Evolutionary conservation across 148 eudicot species (phyloP).

Genomic region (Diospyros lotus): DNA sequence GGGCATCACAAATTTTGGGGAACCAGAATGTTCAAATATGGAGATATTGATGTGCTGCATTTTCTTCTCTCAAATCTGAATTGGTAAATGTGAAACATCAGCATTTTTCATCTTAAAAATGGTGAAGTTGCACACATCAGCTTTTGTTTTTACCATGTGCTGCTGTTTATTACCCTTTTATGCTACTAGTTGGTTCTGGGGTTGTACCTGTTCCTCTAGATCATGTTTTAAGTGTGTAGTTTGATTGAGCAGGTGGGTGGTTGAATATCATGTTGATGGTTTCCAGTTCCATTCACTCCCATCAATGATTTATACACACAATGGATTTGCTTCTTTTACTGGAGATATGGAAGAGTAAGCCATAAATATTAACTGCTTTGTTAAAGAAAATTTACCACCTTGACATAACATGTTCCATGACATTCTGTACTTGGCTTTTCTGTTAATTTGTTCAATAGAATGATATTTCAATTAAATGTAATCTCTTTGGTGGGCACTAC

Average conservation of each 20-base stretch:
- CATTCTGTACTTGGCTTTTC: neutral
- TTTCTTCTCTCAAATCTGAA: constrained; percentile 89
- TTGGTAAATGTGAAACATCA: constrained; percentile 51
- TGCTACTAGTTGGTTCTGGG: neutral
- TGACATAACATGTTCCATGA: neutral
- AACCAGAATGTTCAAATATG: constrained; percentile 98
- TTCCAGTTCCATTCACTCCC: constrained; percentile 92
- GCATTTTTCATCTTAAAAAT: neutral
- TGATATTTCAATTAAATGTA: neutral
- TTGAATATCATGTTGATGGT: constrained; percentile 90
- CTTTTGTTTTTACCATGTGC: constrained; percentile 5
- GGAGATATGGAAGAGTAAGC: constrained; percentile 96
- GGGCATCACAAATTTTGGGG: constrained; percentile 99
- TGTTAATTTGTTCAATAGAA: too few relatives aligned
- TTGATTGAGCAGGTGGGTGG: constrained; percentile 82
- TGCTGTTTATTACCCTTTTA: neutral
- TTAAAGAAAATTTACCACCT: neutral
- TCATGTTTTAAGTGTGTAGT: neutral
- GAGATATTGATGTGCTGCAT: constrained; percentile 86
- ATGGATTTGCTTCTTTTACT: constrained; percentile 86
- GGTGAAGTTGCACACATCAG: constrained; percentile 1
- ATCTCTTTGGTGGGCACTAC: neutral
- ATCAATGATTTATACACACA: constrained; percentile 96
- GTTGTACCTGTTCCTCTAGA: neutral
- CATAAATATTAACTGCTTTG: constrained; percentile 14